Evolutionary conservation across 495 filamentous ascomycete species (phyloP), one percentile per base, ranked within the genome.

Genomic region (Eremomyces bilateralis): DNA sequence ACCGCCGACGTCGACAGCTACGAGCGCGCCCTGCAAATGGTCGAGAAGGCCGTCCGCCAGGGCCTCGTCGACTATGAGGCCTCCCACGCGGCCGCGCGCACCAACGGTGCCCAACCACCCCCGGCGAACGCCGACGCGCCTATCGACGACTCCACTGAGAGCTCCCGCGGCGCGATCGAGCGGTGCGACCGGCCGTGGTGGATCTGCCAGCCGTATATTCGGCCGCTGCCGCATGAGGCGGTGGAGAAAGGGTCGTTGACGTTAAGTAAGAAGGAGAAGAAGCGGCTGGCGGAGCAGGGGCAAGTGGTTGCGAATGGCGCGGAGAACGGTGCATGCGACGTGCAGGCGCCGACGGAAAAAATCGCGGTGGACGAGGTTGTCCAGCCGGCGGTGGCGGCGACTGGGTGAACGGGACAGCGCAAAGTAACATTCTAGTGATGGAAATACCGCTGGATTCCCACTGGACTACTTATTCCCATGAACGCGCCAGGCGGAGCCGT

Each of bases 181-280:
- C 59, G 66, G 33, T 84, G 78, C 47, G 69, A 67, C 46, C 54
- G 79, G 34, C 88, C 88, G 2, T 94, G 71, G 65, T 99, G 84
- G 79, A 60, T 93, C 3, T 85, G 79, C 29, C 88, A 99, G 56
- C 81, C 88, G 2, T 79, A 94, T 43, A 63, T 93, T 1, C 61
- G 88, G 20, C 84, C 83, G 24, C 46, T 92, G 46, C 88, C 88
- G 0, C 79, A 80, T 45, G 85, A 95, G 56, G 88, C 88, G 13
- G 40, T 85, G 37, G 70, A 71, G 44, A 80, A 75, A 45, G 88
- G 88, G 2, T 71, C 73, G 25, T 60, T 94, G 47, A 67, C 59
- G 34, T 50, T 69, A 25, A 77, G 71, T 45, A 73, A 70, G 49
- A 67, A 67, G 40, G 59, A 59, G 33, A 55, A 44, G 51, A 43